Base-by-base conservation (phyloP, 768 basidiomycete genomes). In the Psilocybe cubensis region DNA sequence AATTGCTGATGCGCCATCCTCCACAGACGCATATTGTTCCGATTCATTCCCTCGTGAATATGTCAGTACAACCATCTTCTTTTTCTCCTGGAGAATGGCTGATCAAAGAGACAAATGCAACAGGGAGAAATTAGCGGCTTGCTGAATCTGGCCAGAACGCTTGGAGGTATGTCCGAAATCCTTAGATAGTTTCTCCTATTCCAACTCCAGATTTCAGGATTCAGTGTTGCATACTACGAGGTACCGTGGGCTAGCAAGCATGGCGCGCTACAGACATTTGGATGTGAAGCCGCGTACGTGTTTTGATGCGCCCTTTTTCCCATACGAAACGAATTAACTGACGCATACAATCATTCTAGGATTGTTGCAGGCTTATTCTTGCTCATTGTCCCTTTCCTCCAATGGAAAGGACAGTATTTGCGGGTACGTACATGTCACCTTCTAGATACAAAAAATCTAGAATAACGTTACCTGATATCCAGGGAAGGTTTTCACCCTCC, bases 211-310 rank as follows among this genome's bases (percentile, higher is more conserved):
- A 17, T 9, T 20, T 52, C 40, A 77, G 79, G 85, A 3, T 88
- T 88, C 65, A 79, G 78, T 46, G 85, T 88, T 20, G 83, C 86
- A 1, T 87, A 83, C 68, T 88, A 83, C 68, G 86, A 88, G 65
- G 78, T 87, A 3, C 83, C 83, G 4, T 87, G 87, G 87, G 85
- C 86, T 4, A 65, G 70, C 25, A 83, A 79, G 61, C 66, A 83
- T 56, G 87, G 87, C 14, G 83, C 86, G 4, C 67, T 87, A 25
- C 83, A 87, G 57, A 81, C 83, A 4, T 82, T 86, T 63, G 86
- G 86, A 5, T 75, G 77, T 42, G 87, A 88, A 68, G 81, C 85
- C 29, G 86, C 86, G 76, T 83, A 66, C 67, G 82, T 76, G 2
- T 31, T 18, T 17, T 29, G n/a, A n/a, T n/a, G n/a, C n/a, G n/a